A percentile compares a stretch with the other conserved stretches of the same genome.
phyloP scores from a whole-genome alignment of 2,329 filamentous ascomycete genomes.

The Trichoderma breve region DNA sequence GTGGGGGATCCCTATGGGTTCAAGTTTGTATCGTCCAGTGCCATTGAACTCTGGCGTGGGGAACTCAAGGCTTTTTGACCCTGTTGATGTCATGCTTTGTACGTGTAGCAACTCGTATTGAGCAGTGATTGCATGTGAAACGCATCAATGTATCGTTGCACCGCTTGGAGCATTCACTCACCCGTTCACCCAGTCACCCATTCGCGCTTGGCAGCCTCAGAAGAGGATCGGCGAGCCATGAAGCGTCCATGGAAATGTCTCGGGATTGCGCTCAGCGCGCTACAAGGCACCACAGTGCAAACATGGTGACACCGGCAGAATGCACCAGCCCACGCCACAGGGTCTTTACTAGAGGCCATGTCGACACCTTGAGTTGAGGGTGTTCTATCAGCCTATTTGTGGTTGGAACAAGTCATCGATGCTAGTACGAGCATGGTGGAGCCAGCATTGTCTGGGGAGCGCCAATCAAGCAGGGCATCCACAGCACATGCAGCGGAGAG shows the following conservation, averaged over 20 bases:
- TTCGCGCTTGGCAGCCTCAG: background rate
- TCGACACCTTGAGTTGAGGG: background rate
- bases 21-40: background rate
- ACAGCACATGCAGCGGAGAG: conserved; percentile 20
- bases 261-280: background rate
- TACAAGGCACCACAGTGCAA: background rate
- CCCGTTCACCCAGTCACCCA: background rate
- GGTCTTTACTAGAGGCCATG: background rate
- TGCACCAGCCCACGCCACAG: background rate
- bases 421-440: background rate
- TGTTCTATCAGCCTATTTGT: background rate
- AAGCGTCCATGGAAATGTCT: background rate
- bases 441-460: conserved; percentile 7
- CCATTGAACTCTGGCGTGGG: background rate
- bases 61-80: background rate
- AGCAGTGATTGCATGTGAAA: background rate
- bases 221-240: background rate
- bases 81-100: background rate
- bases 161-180: background rate
- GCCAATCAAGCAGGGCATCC: conserved; percentile 23
- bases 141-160: background rate
- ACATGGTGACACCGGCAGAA: background rate
- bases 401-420: background rate
- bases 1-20: conserved; percentile 2
- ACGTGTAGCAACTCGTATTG: background rate